Evolutionary conservation across 169 alveolate genomes (phyloP).

Genomic region (Prorocentrum cordatum): DNA sequence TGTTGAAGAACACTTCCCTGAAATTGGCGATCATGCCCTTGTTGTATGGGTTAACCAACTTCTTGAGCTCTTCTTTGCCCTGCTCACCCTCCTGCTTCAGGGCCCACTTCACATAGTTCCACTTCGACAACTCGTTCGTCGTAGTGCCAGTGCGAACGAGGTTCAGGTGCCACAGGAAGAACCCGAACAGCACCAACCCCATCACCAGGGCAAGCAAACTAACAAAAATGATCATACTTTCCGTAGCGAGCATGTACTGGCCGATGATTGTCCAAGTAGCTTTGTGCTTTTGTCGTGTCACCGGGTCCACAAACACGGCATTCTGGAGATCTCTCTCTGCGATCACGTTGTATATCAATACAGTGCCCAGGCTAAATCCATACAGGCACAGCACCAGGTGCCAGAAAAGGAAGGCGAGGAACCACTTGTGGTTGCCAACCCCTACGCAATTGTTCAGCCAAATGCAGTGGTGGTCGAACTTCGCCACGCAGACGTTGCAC

Average conservation of each 20-base stretch:
- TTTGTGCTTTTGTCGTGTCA: neutral
- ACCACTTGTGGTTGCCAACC: constrained; percentile 42
- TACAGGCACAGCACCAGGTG: constrained; percentile 48
- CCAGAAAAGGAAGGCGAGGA: constrained; percentile 13
- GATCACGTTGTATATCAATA: constrained; percentile 2
- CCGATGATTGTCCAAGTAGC: constrained; percentile 21
- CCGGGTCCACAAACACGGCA: neutral
- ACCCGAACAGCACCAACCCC: constrained; percentile 58
- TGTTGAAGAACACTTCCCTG: too few relatives aligned
- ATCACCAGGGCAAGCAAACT: constrained; percentile 20
- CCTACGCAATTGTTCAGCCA: constrained; percentile 67
- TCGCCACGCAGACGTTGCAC: constrained; percentile 41
- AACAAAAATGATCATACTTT: constrained; percentile 45
- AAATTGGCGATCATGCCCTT: too few relatives aligned
- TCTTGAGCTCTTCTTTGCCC: too few relatives aligned
- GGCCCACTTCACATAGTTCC: too few relatives aligned
- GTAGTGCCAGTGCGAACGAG: too few relatives aligned
- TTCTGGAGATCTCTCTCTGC: neutral
- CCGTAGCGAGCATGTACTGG: constrained; percentile 45
- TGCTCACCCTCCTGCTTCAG: too few relatives aligned
- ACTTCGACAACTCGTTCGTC: too few relatives aligned
- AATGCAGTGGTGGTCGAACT: constrained; percentile 58
- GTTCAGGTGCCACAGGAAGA: constrained; percentile 43
- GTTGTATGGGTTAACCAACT: too few relatives aligned
- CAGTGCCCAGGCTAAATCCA: neutral